Conservation (phyloP, 495 filamentous ascomycete species). For the Podospora appendiculata region DNA sequence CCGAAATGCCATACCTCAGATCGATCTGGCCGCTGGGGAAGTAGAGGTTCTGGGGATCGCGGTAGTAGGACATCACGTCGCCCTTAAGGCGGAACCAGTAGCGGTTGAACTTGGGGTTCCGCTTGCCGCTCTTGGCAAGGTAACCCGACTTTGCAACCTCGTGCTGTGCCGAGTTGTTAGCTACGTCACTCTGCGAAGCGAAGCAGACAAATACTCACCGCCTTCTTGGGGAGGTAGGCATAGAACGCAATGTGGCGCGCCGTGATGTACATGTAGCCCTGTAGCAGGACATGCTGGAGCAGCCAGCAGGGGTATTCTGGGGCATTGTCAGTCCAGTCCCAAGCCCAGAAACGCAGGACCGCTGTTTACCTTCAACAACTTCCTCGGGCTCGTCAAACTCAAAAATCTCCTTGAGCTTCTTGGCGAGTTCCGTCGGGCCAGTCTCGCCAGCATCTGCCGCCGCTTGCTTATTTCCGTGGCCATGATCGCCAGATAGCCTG, state of each 20-base stretch:
- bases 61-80: slow-evolving; percentile 91
- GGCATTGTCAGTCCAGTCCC: slow-evolving; percentile 5
- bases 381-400: slow-evolving; percentile 75
- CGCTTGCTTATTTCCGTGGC: slow-evolving; percentile 4
- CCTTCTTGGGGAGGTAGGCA: slow-evolving; percentile 88
- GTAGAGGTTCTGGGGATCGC: slow-evolving; percentile 75
- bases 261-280: slow-evolving; percentile 97
- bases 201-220: slow-evolving; percentile 39
- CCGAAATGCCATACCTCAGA: slow-evolving; percentile 84
- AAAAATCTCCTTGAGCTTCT: slow-evolving; percentile 80
- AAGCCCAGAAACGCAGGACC: not conserved
- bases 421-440: slow-evolving; percentile 48
- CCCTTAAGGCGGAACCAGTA: slow-evolving; percentile 97
- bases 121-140: slow-evolving; percentile 79
- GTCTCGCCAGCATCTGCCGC: slow-evolving; percentile 22
- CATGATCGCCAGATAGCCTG: slow-evolving; percentile 22
- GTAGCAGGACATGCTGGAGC: slow-evolving; percentile 83
- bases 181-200: not conserved
- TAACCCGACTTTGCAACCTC: slow-evolving; percentile 80
- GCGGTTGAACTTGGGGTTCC: slow-evolving; percentile 81
- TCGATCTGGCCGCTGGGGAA: slow-evolving; percentile 92
- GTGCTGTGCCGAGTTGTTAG: slow-evolving; percentile 46
- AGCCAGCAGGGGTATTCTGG: slow-evolving; percentile 92
- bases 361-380: slow-evolving; percentile 62
- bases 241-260: slow-evolving; percentile 93